phyloP scores from a whole-genome alignment of 73 alveolate species.

The Paramecium bursaria region DNA sequence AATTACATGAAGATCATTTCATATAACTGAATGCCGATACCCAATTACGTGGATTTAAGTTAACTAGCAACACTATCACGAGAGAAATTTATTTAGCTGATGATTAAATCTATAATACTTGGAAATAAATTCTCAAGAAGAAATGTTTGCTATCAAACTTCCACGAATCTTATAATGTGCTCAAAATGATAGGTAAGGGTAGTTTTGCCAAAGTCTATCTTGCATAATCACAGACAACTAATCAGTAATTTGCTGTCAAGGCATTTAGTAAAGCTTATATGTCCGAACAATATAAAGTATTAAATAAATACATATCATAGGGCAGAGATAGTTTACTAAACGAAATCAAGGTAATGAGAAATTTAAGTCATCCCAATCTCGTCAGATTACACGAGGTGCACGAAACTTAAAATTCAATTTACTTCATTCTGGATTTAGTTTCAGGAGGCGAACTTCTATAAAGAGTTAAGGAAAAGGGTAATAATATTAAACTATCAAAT shows the following conservation, averaged over 20 bases:
- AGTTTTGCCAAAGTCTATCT: conserved; percentile 72
- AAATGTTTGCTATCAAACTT: conserved; percentile 59
- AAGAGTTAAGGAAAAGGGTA: conserved; percentile 57
- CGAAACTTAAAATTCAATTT: conserved; percentile 58
- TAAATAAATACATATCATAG: background rate
- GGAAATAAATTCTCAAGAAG: conserved; percentile 58
- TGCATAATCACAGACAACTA: conserved; percentile 46
- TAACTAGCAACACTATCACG: conserved; percentile 16
- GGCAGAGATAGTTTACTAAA: conserved; percentile 61
- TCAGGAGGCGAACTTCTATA: conserved; percentile 55
- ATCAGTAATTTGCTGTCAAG: conserved; percentile 60
- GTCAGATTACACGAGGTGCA: conserved; percentile 50
- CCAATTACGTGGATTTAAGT: conserved; percentile 49
- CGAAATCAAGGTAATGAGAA: conserved; percentile 60
- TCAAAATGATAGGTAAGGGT: conserved; percentile 69
- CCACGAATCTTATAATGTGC: conserved; percentile 62
- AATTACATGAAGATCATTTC: conserved; percentile 54
- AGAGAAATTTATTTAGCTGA: conserved; percentile 37
- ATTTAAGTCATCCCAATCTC: conserved; percentile 53
- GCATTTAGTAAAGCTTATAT: conserved; percentile 66
- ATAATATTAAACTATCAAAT: background rate
- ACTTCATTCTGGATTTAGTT: conserved; percentile 45
- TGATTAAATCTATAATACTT: conserved; percentile 31
- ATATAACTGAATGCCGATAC: conserved; percentile 12
- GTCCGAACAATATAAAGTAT: conserved; percentile 39